Conservation (phyloP, 371 early-diverging fungal species). For the Mortierella sp. region DNA sequence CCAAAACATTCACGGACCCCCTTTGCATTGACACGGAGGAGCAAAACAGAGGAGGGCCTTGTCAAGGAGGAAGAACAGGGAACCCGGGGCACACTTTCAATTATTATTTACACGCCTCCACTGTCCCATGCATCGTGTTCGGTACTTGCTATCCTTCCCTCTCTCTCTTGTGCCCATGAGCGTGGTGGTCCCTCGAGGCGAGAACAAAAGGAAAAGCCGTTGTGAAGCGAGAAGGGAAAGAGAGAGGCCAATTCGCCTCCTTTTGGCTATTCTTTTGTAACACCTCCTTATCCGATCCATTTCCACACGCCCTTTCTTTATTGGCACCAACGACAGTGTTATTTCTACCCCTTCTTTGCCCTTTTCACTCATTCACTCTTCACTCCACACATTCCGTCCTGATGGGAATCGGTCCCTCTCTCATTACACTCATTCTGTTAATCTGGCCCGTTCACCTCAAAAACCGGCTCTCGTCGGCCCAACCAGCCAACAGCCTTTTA, state of each 20-base stretch:
- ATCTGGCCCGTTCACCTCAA: slow-evolving; percentile 1
- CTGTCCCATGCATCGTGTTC: neutral
- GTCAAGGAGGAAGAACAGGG: neutral
- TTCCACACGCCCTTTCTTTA: neutral
- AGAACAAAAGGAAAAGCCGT: neutral
- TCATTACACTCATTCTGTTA: slow-evolving; percentile 5
- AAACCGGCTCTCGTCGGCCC: neutral
- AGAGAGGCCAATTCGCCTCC: neutral
- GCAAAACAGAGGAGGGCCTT: too few species aligned
- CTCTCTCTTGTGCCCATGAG: too few species aligned
- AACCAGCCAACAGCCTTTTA: neutral
- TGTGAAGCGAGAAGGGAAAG: neutral
- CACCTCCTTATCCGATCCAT: neutral
- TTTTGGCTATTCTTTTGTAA: neutral
- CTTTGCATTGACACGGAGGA: too few species aligned
- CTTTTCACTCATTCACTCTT: neutral
- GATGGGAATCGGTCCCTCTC: neutral
- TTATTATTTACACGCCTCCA: neutral
- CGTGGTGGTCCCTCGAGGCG: neutral
- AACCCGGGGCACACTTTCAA: neutral
- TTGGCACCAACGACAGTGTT: neutral
- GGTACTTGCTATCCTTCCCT: neutral
- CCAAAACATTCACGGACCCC: too few species aligned
- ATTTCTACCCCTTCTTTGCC: neutral
- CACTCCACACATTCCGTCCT: neutral